phyloP scores from a whole-genome alignment of 2,329 filamentous ascomycete species.

The Pyricularia grisea region DNA sequence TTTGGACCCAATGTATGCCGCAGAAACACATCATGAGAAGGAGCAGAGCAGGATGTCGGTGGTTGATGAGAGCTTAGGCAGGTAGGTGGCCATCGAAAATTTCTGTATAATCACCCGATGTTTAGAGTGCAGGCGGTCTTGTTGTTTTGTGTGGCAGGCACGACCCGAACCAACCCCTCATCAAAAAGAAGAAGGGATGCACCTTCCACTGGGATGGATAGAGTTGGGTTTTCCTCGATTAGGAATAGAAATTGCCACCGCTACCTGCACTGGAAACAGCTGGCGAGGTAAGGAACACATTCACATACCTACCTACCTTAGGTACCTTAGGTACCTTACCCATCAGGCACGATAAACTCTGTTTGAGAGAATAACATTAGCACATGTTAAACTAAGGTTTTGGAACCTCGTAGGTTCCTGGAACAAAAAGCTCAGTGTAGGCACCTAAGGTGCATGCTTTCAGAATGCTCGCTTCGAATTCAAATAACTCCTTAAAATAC shows the following conservation, averaged over 20 bases:
- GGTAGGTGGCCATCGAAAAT: not conserved
- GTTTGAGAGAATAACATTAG: too few relatives aligned
- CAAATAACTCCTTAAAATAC: not conserved
- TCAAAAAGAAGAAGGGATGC: not conserved
- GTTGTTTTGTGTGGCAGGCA: not conserved
- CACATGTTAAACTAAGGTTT: too few relatives aligned
- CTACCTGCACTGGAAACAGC: not conserved
- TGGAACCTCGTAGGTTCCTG: too few relatives aligned
- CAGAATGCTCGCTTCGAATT: not conserved
- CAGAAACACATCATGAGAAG: not conserved
- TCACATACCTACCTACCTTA: too few relatives aligned
- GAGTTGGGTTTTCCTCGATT: not conserved
- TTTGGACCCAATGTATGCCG: not conserved
- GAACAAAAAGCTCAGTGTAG: too few relatives aligned
- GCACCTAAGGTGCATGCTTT: not conserved
- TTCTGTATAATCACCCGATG: not conserved
- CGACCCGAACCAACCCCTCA: not conserved
- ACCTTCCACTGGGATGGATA: not conserved
- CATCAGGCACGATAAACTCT: not conserved
- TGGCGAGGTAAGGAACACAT: not conserved
- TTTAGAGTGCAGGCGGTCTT: not conserved
- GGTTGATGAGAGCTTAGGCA: not conserved
- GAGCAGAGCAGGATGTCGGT: not conserved
- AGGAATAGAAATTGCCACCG: not conserved
- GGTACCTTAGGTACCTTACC: not conserved